phyloP scores from a whole-genome alignment of 352 stramenopile genomes.

The Phytophthora melonis region DNA sequence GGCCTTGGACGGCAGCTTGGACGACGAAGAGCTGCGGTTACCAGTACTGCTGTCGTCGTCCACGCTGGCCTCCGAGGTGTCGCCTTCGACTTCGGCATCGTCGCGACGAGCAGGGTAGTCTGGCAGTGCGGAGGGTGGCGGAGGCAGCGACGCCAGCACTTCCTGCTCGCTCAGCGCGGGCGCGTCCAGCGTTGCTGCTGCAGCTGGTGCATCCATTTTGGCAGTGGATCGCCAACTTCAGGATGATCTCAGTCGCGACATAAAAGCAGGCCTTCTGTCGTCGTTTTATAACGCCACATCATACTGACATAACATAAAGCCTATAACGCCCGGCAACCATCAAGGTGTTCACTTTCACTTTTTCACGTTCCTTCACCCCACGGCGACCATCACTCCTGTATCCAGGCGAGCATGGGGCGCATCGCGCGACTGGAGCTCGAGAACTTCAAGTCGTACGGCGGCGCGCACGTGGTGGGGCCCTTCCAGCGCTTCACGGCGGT shows the following conservation, averaged over 20 bases:
- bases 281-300: too few species aligned
- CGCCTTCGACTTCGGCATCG: not conserved
- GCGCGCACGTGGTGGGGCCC: constrained; percentile 93
- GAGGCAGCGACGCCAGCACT: constrained; percentile 38
- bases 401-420: constrained; percentile 68
- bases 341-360: not conserved
- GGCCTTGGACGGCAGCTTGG: constrained; percentile 41
- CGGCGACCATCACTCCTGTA: too few species aligned
- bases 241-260: not conserved
- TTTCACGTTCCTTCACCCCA: not conserved
- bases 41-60: constrained; percentile 5
- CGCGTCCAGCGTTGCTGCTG: not conserved
- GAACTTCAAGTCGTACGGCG: constrained; percentile 99
- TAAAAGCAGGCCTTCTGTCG: not conserved
- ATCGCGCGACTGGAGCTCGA: constrained; percentile 96
- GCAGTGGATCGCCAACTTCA: not conserved
- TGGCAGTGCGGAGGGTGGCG: constrained; percentile 36
- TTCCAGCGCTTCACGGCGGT: constrained; percentile 99
- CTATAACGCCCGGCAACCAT: not conserved
- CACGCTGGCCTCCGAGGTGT: not conserved
- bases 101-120: constrained; percentile 22
- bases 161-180: constrained; percentile 32
- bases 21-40: constrained; percentile 11
- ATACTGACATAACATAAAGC: too few species aligned
- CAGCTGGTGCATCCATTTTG: not conserved